Base-by-base conservation (phyloP, 495 filamentous ascomycete genomes). In the Durotheca rogersii region DNA sequence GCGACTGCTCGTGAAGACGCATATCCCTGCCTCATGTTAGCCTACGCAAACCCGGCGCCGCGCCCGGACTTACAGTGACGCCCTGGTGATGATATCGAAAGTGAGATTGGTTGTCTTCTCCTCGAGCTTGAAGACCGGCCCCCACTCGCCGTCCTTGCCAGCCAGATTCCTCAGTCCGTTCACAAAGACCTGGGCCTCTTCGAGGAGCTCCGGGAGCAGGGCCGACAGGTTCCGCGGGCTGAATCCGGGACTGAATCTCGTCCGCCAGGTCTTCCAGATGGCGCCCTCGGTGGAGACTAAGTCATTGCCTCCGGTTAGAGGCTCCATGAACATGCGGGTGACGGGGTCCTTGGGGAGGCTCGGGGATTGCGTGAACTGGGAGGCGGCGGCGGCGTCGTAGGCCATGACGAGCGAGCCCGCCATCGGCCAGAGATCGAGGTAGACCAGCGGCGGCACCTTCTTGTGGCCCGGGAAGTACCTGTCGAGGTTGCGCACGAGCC, bases 381-480 rank as follows among this genome's bases (percentile, higher is more conserved):
- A 41, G 6, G 69, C 67, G 5, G 71, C 44, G 2, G 65, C 52
- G 20, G 74, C 66, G 44, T 75, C 67, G 12, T 51, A 56, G 18
- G 74, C 60, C 2, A 73, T 32, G 2, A 66, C 52, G 18, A 72
- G 32, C 6, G 58, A 53, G 7, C 30, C 21, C 4, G 41, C 29
- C 27, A 73, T 50, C 0, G 76, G 76, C 73, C 74, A 80, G 10
- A 68, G 40, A 43, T 78, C 75, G 14, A 78, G 6, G 46, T 80
- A 78, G 50, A 67, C 47, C 0, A 67, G 51, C 7, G 61, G 58
- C 2, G 65, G 64, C 14, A 62, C 39, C n/a, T 16, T 39, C 4
- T 58, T 55, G 32, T 29, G 34, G 9, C 43, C 56, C 2, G 67
- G 67, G 20, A 68, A 70, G 41, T 66, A 60, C 21, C 49, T 62